Conservation (phyloP, 2,329 filamentous ascomycete genomes). For the Penicillium fuscoglaucum region DNA sequence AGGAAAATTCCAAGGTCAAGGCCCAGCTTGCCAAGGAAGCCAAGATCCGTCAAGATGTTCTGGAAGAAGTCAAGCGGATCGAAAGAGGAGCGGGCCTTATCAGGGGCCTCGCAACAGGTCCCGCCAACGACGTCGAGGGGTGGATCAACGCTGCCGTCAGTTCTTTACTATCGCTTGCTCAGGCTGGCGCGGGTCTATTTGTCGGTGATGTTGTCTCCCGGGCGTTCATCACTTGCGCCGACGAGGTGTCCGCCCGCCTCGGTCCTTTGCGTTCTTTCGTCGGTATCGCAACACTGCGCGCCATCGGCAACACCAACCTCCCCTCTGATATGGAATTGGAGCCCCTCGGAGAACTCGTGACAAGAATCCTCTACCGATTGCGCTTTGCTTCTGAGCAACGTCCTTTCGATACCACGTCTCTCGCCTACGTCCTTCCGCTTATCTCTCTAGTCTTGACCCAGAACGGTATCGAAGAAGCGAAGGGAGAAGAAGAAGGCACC, state of each 20-base stretch:
- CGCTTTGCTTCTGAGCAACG: slow-evolving; percentile 89
- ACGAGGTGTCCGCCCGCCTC: slow-evolving; percentile 71
- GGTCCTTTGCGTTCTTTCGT: slow-evolving; percentile 78
- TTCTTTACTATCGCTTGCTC: slow-evolving; percentile 69
- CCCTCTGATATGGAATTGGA: slow-evolving; percentile 73
- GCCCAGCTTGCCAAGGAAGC: slow-evolving; percentile 86
- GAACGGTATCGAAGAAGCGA: slow-evolving; percentile 68
- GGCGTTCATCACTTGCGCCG: slow-evolving; percentile 76
- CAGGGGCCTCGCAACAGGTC: slow-evolving; percentile 75
- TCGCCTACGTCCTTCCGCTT: slow-evolving; percentile 84
- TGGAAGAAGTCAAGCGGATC: slow-evolving; percentile 67
- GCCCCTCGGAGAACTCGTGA: slow-evolving; percentile 76
- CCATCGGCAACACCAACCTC: slow-evolving; percentile 71
- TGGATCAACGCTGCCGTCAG: slow-evolving; percentile 86
- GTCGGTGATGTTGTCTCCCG: slow-evolving; percentile 76
- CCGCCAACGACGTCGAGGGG: slow-evolving; percentile 80
- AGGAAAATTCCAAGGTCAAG: slow-evolving; percentile 87
- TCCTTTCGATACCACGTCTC: slow-evolving; percentile 84
- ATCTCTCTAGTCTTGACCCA: slow-evolving; percentile 75
- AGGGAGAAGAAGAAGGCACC: slow-evolving; percentile 76
- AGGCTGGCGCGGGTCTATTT: slow-evolving; percentile 74
- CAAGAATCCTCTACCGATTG: slow-evolving; percentile 84
- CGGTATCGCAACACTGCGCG: slow-evolving; percentile 80
- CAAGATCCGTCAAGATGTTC: slow-evolving; percentile 72
- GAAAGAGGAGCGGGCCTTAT: slow-evolving; percentile 85